A percentile compares a stretch with the other conserved stretches of the same genome.
Conservation (phyloP, 2,329 filamentous ascomycete species). For the Ustulina deusta region DNA sequence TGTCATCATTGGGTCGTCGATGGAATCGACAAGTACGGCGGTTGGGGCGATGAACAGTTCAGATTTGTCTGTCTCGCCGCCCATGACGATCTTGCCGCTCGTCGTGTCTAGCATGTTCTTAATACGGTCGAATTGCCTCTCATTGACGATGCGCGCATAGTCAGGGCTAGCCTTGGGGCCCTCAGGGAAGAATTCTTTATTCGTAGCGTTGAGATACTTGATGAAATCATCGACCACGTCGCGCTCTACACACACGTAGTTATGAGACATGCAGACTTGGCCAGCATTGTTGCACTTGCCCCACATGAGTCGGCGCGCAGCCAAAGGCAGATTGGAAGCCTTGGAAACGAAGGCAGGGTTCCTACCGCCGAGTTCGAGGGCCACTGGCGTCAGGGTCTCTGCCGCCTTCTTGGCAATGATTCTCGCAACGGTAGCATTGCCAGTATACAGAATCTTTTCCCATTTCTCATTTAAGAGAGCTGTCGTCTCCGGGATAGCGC, state of each 20-base stretch:
- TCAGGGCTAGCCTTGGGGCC: conserved; percentile 84
- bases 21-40: conserved; percentile 82
- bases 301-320: conserved; percentile 88
- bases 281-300: conserved; percentile 88
- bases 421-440: conserved; percentile 80
- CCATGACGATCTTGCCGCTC: conserved; percentile 86
- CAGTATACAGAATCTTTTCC: conserved; percentile 99
- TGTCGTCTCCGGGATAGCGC: conserved; percentile 82
- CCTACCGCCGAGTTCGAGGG: conserved; percentile 88
- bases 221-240: conserved; percentile 79
- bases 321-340: conserved; percentile 81
- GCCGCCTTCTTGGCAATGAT: conserved; percentile 93
- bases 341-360: conserved; percentile 95
- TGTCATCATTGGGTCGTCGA: conserved; percentile 80
- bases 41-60: conserved; percentile 92
- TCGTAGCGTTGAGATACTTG: conserved; percentile 75
- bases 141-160: conserved; percentile 84
- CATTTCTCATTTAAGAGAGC: conserved; percentile 88
- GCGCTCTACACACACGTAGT: conserved; percentile 88
- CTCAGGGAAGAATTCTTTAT: conserved; percentile 84
- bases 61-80: conserved; percentile 83
- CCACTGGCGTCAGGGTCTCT: conserved; percentile 85
- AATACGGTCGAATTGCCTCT: conserved; percentile 80
- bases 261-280: conserved; percentile 92
- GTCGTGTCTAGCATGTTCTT: conserved; percentile 91